Base-by-base conservation (phyloP, 2,329 filamentous ascomycete genomes). In the Arthrobotrys megalospora region DNA sequence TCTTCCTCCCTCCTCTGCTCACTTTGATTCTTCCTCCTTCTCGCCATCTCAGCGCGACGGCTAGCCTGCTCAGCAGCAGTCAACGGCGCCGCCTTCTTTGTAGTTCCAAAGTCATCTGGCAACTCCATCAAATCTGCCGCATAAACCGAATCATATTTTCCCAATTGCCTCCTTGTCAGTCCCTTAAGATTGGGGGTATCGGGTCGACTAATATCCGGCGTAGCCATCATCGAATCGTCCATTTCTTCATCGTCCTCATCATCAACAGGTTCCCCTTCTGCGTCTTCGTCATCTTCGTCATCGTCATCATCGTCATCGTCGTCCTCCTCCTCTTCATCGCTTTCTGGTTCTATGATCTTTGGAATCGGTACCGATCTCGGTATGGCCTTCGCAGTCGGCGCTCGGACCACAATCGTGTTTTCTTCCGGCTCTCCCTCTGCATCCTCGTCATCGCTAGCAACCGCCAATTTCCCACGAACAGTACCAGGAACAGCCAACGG, bases 1-100 rank as follows among this genome's bases (percentile, higher is more conserved):
- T 93, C 91, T 85, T 93, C 91, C 82, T 93, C 91, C 69, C 92
- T 91, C n/a, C 91, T 88, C 85, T 92, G 92, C 84, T 93, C 91
- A 73, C 89, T 91, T 36, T 93, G 86, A 80, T 93, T 92, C 85
- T 93, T 93, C 77, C 91, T 86, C 66, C 91, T 87, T 70, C 91
- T 86, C 7, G 91, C 91, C 91, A 93, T 93, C 83, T 93, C 91
- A 6, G 90, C 89, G 69, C 91, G 87, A 60, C 91, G 88, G 89
- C 92, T 92, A 55, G 90, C 90, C 82, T 91, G 90, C 82, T 93
- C 91, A 82, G 92, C 91, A 0, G 90, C 91, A 0, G 91, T 92
- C 60, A 93, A 84, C 86, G 64, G 67, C 1, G 60, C 64, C 16
- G 68, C 53, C 32, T 73, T 79, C 62, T 71, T 75, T 12, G 65